phyloP scores from a whole-genome alignment of 2,329 filamentous ascomycete species.

The Aphanoascus verrucosus region DNA sequence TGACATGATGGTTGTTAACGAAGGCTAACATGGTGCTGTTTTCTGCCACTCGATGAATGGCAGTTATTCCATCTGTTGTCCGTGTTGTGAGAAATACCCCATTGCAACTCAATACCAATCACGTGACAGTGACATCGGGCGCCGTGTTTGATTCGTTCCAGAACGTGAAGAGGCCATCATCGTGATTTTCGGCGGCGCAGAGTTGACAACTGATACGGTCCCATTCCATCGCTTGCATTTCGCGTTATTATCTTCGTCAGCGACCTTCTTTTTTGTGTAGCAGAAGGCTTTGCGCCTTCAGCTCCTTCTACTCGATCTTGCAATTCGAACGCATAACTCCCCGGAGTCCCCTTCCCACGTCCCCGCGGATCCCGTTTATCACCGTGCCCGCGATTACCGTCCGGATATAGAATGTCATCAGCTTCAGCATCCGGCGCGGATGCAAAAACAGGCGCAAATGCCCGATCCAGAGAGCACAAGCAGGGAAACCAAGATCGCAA shows the following conservation, averaged over 20 bases:
- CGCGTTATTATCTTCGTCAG: neutral
- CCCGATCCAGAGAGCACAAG: conserved; percentile 39
- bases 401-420: conserved; percentile 27
- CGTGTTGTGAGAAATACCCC: too few species aligned
- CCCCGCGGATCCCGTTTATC: neutral
- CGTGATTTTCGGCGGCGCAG: neutral
- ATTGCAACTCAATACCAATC: neutral
- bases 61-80: too few species aligned
- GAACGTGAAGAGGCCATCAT: neutral
- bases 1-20: neutral
- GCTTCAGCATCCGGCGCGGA: conserved; percentile 40
- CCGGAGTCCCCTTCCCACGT: neutral
- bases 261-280: neutral
- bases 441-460: conserved; percentile 31
- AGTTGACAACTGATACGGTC: neutral
- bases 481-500: conserved; percentile 45
- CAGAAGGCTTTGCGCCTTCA: neutral
- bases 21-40: neutral
- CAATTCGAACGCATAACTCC: neutral
- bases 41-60: neutral
- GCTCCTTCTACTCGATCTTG: neutral
- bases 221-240: neutral
- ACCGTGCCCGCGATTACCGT: neutral
- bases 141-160: neutral
- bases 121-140: too few species aligned